A percentile compares a stretch with the other conserved stretches of the same genome.
Evolutionary conservation across 495 filamentous ascomycete genomes (phyloP).

Genomic region (Trichoderma virens): DNA sequence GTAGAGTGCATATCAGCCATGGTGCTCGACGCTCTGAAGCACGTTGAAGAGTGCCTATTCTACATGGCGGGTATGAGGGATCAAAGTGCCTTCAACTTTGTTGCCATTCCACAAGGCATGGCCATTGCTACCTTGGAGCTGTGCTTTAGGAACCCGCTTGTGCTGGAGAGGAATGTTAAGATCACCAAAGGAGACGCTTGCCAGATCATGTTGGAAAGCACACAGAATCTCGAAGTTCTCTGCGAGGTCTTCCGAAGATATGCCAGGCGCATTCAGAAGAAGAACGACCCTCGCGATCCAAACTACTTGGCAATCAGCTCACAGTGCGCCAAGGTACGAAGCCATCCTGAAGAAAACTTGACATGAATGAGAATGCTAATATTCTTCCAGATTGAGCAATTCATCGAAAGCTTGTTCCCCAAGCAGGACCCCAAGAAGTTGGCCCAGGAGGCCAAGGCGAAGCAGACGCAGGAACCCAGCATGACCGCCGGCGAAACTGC

Average conservation of each 20-base stretch:
- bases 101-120: constrained; percentile 97
- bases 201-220: constrained; percentile 81
- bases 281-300: constrained; percentile 90
- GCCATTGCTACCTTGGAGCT: constrained; percentile 90
- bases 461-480: constrained; percentile 16
- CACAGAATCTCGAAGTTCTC: constrained; percentile 74
- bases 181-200: constrained; percentile 95
- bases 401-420: constrained; percentile 92
- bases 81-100: constrained; percentile 99
- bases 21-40: constrained; percentile 79
- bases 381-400: constrained; percentile 77
- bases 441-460: constrained; percentile 23
- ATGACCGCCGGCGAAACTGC: constrained; percentile 30
- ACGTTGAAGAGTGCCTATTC: constrained; percentile 88
- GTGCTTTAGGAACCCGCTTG: constrained; percentile 83
- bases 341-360: background rate
- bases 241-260: constrained; percentile 74
- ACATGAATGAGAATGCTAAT: background rate
- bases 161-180: constrained; percentile 87
- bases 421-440: constrained; percentile 46
- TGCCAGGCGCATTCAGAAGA: constrained; percentile 76
- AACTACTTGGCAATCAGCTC: constrained; percentile 91
- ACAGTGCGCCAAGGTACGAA: constrained; percentile 74
- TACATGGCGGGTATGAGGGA: constrained; percentile 95
- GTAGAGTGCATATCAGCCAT: constrained; percentile 89